These are phyloP conservation scores for Phoma sp. DNA, from an alignment of 2,329 filamentous ascomycete species.

Conservation along the genomic window DNA sequence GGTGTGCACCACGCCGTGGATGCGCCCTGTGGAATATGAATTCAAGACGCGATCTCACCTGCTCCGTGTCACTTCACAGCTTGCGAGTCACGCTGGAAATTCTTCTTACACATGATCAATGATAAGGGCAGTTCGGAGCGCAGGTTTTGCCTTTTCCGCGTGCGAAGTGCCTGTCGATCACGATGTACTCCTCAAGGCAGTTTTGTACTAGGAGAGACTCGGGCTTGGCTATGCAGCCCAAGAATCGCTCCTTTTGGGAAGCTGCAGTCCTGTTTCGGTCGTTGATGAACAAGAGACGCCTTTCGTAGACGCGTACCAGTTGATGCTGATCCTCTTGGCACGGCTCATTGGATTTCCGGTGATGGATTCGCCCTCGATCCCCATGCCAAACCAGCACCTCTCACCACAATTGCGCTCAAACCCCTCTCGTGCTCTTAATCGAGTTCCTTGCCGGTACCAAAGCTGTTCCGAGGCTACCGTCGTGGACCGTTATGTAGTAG, in stretches of 20 bases:
- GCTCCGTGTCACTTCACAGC: background rate
- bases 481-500: background rate
- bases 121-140: constrained; percentile 1
- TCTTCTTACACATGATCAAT: background rate
- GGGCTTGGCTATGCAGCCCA: constrained; percentile 9
- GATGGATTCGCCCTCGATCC: constrained; percentile 3
- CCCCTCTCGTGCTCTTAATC: background rate
- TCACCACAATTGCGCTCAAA: constrained; percentile 2
- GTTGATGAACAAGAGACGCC: constrained; percentile 4
- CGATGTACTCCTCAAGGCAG: constrained; percentile 1
- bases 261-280: constrained; percentile 3
- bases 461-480: background rate
- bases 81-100: too few species aligned
- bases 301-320: background rate
- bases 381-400: constrained; percentile 1
- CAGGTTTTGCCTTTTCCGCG: background rate
- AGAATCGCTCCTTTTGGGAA: background rate
- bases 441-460: background rate
- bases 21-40: background rate
- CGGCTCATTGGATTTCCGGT: background rate
- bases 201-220: constrained; percentile 2
- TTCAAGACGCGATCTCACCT: background rate
- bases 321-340: constrained; percentile 16
- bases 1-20: too few species aligned
- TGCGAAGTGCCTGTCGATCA: constrained; percentile 10